These are phyloP conservation scores for Mentha longifolia DNA, from an alignment of 257 asterid genomes.

Conservation along the genomic window DNA sequence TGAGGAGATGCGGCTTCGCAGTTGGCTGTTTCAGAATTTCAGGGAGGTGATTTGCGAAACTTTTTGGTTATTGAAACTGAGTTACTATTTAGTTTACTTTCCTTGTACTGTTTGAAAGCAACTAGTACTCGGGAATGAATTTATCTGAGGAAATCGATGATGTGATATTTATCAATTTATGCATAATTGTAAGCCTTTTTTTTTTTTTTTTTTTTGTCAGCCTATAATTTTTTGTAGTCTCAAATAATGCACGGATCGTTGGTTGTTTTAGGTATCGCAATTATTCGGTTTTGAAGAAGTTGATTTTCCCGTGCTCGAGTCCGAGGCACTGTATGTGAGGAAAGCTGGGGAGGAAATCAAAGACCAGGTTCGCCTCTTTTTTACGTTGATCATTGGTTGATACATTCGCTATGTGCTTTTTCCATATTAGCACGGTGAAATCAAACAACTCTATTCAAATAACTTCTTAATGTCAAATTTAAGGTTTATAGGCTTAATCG, in stretches of 20 bases:
- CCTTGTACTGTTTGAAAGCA: too few relatives aligned
- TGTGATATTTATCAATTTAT: conserved; percentile 6
- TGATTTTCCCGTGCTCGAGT: conserved; percentile 94
- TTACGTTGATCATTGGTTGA: conserved; percentile 5
- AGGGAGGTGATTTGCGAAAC: conserved; percentile 58
- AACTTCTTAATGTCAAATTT: background rate
- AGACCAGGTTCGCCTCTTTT: conserved; percentile 70
- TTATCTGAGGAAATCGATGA: background rate
- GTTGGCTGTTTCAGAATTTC: conserved; percentile 84
- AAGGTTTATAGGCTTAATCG: background rate
- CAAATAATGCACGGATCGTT: conserved; percentile 8
- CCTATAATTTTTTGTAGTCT: background rate
- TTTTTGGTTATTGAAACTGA: too few relatives aligned
- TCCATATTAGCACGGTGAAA: background rate
- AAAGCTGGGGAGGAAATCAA: conserved; percentile 98
- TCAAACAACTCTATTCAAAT: background rate
- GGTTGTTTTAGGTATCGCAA: conserved; percentile 65
- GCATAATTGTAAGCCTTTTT: background rate
- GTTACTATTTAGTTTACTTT: too few relatives aligned
- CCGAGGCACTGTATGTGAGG: conserved; percentile 87
- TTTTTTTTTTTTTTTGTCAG: too few relatives aligned
- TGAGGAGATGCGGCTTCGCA: conserved; percentile 96
- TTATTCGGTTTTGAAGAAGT: conserved; percentile 88
- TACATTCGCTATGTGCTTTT: too few relatives aligned
- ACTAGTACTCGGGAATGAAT: background rate